A percentile compares a stretch with the other conserved stretches of the same genome.
Conservation (phyloP, 1,284 basidiomycete genomes). For the Tausonia pullulans region DNA sequence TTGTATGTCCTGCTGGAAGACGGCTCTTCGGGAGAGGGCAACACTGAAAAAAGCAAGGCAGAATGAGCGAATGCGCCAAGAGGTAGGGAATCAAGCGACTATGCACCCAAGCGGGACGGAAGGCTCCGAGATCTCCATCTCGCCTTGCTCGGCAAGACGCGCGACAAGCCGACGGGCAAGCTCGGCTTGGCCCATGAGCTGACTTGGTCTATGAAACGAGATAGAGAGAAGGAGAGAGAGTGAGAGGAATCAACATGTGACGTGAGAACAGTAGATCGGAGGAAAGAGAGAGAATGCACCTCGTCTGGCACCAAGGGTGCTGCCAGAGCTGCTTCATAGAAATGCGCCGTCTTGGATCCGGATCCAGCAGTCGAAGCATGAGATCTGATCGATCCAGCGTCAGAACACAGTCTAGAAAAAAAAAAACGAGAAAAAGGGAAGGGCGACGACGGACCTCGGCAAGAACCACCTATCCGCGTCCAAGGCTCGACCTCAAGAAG, state of each 20-base stretch:
- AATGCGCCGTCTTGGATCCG: constrained; percentile 60
- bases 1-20: background rate
- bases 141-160: constrained; percentile 52
- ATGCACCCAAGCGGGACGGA: constrained; percentile 31
- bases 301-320: constrained; percentile 61
- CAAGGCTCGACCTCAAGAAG: constrained; percentile 72
- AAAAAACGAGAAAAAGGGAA: background rate
- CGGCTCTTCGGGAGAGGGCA: background rate
- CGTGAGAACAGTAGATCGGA: background rate
- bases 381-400: background rate
- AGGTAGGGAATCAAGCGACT: constrained; percentile 13
- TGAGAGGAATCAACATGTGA: background rate
- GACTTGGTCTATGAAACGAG: constrained; percentile 47
- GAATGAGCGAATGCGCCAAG: background rate
- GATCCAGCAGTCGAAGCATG: constrained; percentile 39
- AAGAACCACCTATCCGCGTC: constrained; percentile 53
- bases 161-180: constrained; percentile 33
- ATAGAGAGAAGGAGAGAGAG: background rate
- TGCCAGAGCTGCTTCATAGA: constrained; percentile 55
- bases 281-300: background rate
- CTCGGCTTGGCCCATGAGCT: constrained; percentile 41
- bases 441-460: constrained; percentile 44
- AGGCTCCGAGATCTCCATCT: constrained; percentile 54
- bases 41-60: background rate
- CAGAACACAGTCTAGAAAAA: background rate